phyloP scores from a whole-genome alignment of 352 stramenopile genomes.

The Globisporangium mamillatum region DNA sequence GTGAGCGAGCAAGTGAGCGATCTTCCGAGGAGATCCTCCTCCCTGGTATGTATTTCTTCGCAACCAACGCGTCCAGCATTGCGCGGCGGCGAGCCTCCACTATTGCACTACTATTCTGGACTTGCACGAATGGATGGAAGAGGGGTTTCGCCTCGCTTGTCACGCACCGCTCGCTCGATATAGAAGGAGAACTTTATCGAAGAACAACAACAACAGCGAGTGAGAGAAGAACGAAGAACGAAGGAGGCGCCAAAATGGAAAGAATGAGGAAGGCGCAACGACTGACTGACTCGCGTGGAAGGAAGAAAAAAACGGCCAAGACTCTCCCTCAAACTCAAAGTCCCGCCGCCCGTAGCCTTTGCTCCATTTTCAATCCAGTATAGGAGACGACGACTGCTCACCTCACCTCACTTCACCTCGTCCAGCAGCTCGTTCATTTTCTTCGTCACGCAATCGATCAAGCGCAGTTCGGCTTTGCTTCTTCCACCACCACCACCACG shows the following conservation, averaged over 20 bases:
- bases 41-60: neutral
- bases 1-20: too few species aligned
- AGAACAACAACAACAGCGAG: neutral
- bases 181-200: neutral
- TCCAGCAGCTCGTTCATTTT: neutral
- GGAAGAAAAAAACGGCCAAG: neutral
- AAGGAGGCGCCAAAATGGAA: too few species aligned
- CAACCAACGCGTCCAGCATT: neutral
- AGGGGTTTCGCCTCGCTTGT: neutral
- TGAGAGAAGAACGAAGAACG: neutral
- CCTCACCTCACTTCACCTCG: neutral
- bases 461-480: neutral
- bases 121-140: neutral
- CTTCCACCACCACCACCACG: neutral
- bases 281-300: neutral
- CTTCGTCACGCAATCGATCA: neutral
- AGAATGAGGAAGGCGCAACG: neutral
- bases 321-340: neutral
- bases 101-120: neutral
- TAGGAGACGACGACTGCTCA: neutral
- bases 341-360: too few species aligned
- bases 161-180: neutral
- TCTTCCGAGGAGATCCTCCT: neutral
- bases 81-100: neutral
- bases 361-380: neutral